Evolutionary conservation across 139 green algal genomes (phyloP).

Genomic region (Coccomyxa sp.): DNA sequence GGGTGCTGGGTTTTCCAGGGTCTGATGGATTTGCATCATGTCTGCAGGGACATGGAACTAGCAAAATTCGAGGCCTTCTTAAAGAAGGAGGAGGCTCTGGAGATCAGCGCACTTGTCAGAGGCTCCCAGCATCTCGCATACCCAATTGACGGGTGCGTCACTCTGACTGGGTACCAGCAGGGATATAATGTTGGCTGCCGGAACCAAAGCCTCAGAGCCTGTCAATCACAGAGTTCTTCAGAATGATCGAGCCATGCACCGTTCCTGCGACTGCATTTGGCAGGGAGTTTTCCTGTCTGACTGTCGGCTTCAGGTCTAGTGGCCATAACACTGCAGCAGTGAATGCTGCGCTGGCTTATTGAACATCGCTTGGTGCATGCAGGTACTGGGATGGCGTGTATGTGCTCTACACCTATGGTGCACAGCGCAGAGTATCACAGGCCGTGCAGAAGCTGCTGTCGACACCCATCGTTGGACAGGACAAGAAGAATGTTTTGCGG

Average conservation of each 20-base stretch:
- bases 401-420: slow-evolving; percentile 80
- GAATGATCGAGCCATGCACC: too few relatives aligned
- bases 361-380: slow-evolving; percentile 2
- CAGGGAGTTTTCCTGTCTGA: not conserved
- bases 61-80: slow-evolving; percentile 90
- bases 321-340: not conserved
- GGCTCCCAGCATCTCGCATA: slow-evolving; percentile 70
- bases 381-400: slow-evolving; percentile 83
- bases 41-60: slow-evolving; percentile 71
- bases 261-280: not conserved
- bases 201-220: not conserved
- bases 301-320: not conserved
- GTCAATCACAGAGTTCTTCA: not conserved
- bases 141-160: slow-evolving; percentile 72
- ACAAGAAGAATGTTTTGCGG: slow-evolving; percentile 69
- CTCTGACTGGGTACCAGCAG: too few relatives aligned
- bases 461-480: slow-evolving; percentile 63
- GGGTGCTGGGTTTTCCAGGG: too few relatives aligned
- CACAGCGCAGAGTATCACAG: slow-evolving; percentile 47
- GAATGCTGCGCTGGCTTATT: not conserved
- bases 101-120: slow-evolving; percentile 68
- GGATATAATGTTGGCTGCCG: not conserved
- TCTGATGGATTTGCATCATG: not conserved
- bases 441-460: slow-evolving; percentile 77
- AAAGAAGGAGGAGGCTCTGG: slow-evolving; percentile 64